Percentiles rank a stretch among this genome's conserved stretches.
phyloP scores from a whole-genome alignment of 768 basidiomycete genomes.

The Suillus bovinus region DNA sequence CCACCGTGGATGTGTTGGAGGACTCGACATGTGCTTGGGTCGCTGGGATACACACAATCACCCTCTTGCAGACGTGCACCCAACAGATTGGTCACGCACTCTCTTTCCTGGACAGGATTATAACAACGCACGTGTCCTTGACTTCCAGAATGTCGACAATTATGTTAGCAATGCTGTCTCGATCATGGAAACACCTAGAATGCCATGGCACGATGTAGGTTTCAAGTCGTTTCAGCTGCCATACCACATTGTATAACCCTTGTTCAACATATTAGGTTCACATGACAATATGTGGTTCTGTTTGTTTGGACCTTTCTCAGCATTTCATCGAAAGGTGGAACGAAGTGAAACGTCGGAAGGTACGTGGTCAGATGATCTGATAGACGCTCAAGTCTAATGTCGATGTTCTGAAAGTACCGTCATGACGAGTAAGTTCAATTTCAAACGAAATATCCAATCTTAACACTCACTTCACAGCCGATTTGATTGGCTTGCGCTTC shows the following conservation, averaged over 20 bases:
- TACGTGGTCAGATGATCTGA: slow-evolving; percentile 24
- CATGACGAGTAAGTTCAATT: slow-evolving; percentile 45
- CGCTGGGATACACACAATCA: slow-evolving; percentile 94
- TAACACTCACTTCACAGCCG: slow-evolving; percentile 34
- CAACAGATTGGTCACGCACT: slow-evolving; percentile 76
- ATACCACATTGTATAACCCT: slow-evolving; percentile 5
- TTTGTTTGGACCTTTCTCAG: slow-evolving; percentile 88
- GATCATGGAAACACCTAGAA: slow-evolving; percentile 66
- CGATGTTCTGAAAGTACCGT: slow-evolving; percentile 22
- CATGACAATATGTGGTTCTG: slow-evolving; percentile 79
- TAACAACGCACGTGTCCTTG: slow-evolving; percentile 85
- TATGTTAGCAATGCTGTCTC: slow-evolving; percentile 72
- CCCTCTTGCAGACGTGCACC: slow-evolving; percentile 91
- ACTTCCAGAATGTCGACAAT: slow-evolving; percentile 82
- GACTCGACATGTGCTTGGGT: slow-evolving; percentile 94
- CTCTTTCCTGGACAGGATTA: slow-evolving; percentile 95
- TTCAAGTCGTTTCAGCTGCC: not conserved
- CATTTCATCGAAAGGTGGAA: slow-evolving; percentile 95
- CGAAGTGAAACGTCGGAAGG: slow-evolving; percentile 83
- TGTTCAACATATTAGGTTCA: slow-evolving; percentile 52
- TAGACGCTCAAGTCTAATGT: not conserved
- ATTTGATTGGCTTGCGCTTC: slow-evolving; percentile 74
- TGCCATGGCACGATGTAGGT: slow-evolving; percentile 97
- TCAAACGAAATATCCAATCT: slow-evolving; percentile 8
- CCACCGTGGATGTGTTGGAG: slow-evolving; percentile 83